These are phyloP conservation scores for Lasiosphaeriaceae sp. DNA, from an alignment of 495 filamentous ascomycete species.

Conservation along the genomic window DNA sequence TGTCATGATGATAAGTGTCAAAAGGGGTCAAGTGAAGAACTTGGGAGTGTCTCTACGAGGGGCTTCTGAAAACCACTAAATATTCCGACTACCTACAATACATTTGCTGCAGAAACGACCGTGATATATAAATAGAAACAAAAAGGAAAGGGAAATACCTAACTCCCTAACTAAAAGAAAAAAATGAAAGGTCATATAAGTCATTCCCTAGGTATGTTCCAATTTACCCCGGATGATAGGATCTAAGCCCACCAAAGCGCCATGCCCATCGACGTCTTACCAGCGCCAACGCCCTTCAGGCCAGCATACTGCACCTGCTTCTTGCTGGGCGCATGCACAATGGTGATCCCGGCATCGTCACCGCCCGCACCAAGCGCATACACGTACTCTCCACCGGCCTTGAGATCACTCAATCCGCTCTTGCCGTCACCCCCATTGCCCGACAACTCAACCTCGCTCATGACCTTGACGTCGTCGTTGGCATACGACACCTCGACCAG, in stretches of 20 bases:
- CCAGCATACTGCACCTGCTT: conserved; percentile 41
- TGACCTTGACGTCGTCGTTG: conserved; percentile 34
- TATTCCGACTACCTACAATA: too few relatives aligned
- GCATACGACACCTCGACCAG: conserved; percentile 47
- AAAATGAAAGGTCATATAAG: too few relatives aligned
- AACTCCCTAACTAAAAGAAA: too few relatives aligned
- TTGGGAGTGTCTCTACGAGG: too few relatives aligned
- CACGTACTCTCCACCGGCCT: conserved; percentile 45
- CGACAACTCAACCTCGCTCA: conserved; percentile 35
- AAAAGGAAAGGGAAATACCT: too few relatives aligned
- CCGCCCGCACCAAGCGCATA: conserved; percentile 54
- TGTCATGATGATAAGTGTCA: too few relatives aligned
- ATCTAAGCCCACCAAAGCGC: conserved; percentile 13
- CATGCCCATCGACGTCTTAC: conserved; percentile 33
- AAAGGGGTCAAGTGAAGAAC: too few relatives aligned
- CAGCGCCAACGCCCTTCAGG: conserved; percentile 22
- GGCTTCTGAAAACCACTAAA: too few relatives aligned
- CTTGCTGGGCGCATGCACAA: conserved; percentile 43
- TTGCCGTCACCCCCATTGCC: conserved; percentile 43
- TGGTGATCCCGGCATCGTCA: conserved; percentile 40
- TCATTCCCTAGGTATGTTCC: too few relatives aligned
- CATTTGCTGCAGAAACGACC: too few relatives aligned
- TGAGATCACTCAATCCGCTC: conserved; percentile 52
- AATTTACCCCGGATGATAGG: too few relatives aligned
- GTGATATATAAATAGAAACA: too few relatives aligned